phyloP scores from a whole-genome alignment of 352 stramenopile species.

The Phytopythium mirpurense region DNA sequence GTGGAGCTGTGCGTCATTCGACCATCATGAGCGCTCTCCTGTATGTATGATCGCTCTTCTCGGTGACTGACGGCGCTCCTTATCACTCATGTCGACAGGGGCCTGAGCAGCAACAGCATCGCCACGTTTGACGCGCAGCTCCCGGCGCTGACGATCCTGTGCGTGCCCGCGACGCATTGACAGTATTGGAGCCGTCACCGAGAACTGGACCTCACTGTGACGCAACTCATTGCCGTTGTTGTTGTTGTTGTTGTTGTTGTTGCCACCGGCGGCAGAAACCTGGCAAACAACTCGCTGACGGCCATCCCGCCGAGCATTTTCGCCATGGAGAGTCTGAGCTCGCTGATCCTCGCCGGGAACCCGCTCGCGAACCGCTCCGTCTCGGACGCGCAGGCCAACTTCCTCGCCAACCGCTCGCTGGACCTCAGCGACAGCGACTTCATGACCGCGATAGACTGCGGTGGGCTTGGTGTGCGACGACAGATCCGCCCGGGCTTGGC shows the following conservation, averaged over 20 bases:
- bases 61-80: too few species aligned
- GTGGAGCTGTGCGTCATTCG: neutral
- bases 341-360: conserved; percentile 1
- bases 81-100: neutral
- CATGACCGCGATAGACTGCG: neutral
- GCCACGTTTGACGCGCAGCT: neutral
- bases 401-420: neutral
- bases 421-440: neutral
- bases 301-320: neutral
- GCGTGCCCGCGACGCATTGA: too few species aligned
- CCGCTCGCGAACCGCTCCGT: neutral
- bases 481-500: neutral
- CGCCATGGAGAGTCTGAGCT: neutral
- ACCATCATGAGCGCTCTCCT: neutral
- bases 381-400: neutral
- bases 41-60: neutral
- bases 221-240: too few species aligned
- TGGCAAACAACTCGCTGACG: neutral
- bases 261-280: neutral
- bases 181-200: too few species aligned
- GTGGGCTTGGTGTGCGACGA: neutral
- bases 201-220: too few species aligned
- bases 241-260: too few species aligned
- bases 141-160: neutral
- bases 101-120: neutral